Evolutionary conservation across 495 filamentous ascomycete species (phyloP).

Genomic region (Penicillium tannophilum): DNA sequence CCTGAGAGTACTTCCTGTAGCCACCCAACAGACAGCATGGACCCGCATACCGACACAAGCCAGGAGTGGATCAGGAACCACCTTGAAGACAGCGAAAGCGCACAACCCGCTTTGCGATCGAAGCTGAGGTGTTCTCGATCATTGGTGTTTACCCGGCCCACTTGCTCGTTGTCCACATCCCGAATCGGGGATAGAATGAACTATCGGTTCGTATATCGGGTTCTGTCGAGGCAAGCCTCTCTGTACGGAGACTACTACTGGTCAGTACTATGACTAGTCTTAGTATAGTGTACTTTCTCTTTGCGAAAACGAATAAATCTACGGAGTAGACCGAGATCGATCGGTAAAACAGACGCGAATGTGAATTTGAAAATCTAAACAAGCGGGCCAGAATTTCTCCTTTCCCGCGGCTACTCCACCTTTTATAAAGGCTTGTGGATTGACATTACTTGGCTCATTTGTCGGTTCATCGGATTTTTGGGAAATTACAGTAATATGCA

Average conservation of each 20-base stretch:
- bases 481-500: neutral
- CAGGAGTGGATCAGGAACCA: constrained; percentile 10
- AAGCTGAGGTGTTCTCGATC: neutral
- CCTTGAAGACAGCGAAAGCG: neutral
- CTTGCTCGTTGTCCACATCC: neutral
- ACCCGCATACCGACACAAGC: neutral
- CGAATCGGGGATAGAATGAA: neutral
- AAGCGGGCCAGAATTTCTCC: neutral
- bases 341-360: neutral
- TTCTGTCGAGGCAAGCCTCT: too few species aligned
- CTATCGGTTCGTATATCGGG: neutral
- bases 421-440: neutral
- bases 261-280: neutral
- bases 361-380: neutral
- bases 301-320: neutral
- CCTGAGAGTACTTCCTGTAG: constrained; percentile 17
- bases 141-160: neutral
- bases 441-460: neutral
- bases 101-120: constrained; percentile 10
- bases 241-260: neutral
- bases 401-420: neutral
- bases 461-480: neutral
- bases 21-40: constrained; percentile 9
- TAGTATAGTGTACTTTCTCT: neutral
- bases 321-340: neutral